Evolutionary conservation across 768 basidiomycete genomes (phyloP).

Genomic region (Leccinellum luteum): DNA sequence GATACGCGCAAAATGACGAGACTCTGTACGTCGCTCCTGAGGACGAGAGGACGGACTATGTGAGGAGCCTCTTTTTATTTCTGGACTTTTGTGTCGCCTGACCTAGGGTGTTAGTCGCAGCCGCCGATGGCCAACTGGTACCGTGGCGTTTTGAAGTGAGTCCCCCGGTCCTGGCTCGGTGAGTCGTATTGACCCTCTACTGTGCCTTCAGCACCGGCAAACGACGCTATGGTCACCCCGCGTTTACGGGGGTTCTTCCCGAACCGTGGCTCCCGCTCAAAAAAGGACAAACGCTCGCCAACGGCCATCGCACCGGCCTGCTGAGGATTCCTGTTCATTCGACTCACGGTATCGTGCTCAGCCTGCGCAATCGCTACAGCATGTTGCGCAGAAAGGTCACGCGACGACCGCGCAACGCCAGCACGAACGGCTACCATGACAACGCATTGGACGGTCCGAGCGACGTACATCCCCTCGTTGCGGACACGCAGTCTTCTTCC

Average conservation of each 20-base stretch:
- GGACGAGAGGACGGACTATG: slow-evolving; percentile 89
- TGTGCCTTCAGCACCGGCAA: slow-evolving; percentile 72
- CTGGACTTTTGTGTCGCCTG: background rate
- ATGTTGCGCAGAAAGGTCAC: slow-evolving; percentile 39
- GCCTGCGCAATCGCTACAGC: slow-evolving; percentile 71
- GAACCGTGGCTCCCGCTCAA: slow-evolving; percentile 93
- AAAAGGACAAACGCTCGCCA: slow-evolving; percentile 74
- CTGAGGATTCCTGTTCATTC: slow-evolving; percentile 39
- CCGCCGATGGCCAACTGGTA: slow-evolving; percentile 98
- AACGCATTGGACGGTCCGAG: background rate
- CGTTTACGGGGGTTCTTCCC: slow-evolving; percentile 88
- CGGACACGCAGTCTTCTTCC: slow-evolving; percentile 26
- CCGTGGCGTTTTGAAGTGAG: slow-evolving; percentile 85
- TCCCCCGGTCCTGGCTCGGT: background rate
- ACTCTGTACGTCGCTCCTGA: slow-evolving; percentile 94
- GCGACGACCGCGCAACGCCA: slow-evolving; percentile 5
- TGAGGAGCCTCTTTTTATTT: slow-evolving; percentile 30
- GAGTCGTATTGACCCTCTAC: slow-evolving; percentile 3
- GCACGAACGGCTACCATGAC: slow-evolving; percentile 14
- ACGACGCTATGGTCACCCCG: slow-evolving; percentile 92
- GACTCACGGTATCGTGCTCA: slow-evolving; percentile 75
- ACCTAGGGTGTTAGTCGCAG: slow-evolving; percentile 62
- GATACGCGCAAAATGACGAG: slow-evolving; percentile 93
- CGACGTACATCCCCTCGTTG: slow-evolving; percentile 22
- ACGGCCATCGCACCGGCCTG: slow-evolving; percentile 38